Evolutionary conservation across 2,329 filamentous ascomycete genomes (phyloP), one percentile per base, ranked within the genome.

Genomic region (Dothiorella sarmentorum): DNA sequence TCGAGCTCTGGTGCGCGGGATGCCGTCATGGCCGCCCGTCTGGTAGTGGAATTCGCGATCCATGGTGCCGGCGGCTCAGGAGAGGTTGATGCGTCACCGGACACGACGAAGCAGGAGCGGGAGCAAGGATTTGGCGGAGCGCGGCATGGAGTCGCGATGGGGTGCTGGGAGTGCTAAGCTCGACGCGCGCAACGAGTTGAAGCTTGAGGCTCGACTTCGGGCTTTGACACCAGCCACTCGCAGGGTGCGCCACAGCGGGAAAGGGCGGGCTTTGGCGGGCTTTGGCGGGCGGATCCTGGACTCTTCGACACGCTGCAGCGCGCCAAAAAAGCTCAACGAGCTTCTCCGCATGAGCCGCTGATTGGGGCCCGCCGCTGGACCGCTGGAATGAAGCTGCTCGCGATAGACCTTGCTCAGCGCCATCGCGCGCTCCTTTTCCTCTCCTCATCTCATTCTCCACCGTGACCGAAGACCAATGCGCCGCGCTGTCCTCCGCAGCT

Each of bases 1-100:
- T 20, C 57, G 29, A n/a, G 57, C 57, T 45, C 57, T 53, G 57
- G 47, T 59, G 47, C 57, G 45, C 38, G 57, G 57, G 29, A 58
- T 58, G 57, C 57, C 57, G 26, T 59, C 57, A 38, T 53, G 43
- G 47, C 47, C 47, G 40, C 57, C 57, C 27, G 47, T 59, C 47
- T 59, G 66, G 61, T 72, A 69, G 56, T 71, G 69, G 56, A 72
- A 70, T 26, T 64, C 63, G 61, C 70, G 66, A 24, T 73, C 71
- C 72, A 74, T 74, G 15, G 60, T 31, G 35, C 33, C 13, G 35
- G 35, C 22, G 20, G 17, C 13, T 56, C 53, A 56, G 24, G 9
- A 18, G 45, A 7, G 43, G n/a, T 11, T n/a, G 13, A 35, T 4
- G 20, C 29, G 56, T 40, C 55, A 45, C 26, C 33, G 9, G 31